Conservation (phyloP, 495 filamentous ascomycete genomes). For the Cercophora scortea region DNA sequence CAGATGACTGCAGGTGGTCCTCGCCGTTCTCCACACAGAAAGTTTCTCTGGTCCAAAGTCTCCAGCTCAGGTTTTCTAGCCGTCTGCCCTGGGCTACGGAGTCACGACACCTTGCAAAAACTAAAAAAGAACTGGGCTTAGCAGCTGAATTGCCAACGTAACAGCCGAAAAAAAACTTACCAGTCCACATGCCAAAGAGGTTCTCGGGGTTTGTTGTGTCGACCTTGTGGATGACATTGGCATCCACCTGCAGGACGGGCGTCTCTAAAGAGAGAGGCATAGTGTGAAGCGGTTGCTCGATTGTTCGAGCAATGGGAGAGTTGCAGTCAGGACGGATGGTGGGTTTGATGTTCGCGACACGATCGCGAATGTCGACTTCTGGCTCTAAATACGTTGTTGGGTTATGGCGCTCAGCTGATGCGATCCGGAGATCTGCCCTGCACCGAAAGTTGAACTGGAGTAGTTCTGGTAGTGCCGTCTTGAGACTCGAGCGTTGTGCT, state of each 20-base stretch:
- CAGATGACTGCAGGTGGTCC: constrained; percentile 23
- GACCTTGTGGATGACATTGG: constrained; percentile 83
- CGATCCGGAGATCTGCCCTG: constrained; percentile 25
- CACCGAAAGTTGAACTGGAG: constrained; percentile 8
- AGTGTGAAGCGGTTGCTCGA: constrained; percentile 20
- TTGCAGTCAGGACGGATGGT: constrained; percentile 12
- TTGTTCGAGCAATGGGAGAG: constrained; percentile 17
- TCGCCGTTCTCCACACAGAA: constrained; percentile 73
- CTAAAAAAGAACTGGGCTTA: constrained; percentile 35
- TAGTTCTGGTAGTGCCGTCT: constrained; percentile 1
- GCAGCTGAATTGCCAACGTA: too few species aligned
- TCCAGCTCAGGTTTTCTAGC: constrained; percentile 92
- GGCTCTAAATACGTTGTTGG: not conserved
- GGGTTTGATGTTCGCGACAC: constrained; percentile 9
- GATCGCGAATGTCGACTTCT: constrained; percentile 12
- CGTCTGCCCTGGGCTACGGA: constrained; percentile 89
- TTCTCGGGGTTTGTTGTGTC: constrained; percentile 89
- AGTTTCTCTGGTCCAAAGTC: constrained; percentile 91
- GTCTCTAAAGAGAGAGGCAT: constrained; percentile 30
- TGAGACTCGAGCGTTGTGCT: too few species aligned
- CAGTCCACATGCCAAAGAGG: constrained; percentile 96
- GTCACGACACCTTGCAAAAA: constrained; percentile 92
- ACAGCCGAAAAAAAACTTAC: constrained; percentile 45
- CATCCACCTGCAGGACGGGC: constrained; percentile 70
- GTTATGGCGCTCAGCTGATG: constrained; percentile 6